These are phyloP conservation scores for Psilocybe cyanescens DNA, from an alignment of 768 basidiomycete genomes.

Conservation along the genomic window DNA sequence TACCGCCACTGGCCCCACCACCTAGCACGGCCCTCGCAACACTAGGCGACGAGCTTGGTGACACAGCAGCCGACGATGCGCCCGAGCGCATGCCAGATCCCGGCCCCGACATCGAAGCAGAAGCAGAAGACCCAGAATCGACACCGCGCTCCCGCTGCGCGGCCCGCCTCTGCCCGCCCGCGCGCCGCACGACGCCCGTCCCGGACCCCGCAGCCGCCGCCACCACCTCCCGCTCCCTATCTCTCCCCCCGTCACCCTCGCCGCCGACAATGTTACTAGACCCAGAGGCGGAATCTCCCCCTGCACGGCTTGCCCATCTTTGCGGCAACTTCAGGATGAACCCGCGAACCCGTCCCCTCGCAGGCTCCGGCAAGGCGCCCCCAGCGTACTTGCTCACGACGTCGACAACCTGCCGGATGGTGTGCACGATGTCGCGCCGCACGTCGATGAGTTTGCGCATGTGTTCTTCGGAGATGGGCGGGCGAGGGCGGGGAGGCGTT, in stretches of 20 bases:
- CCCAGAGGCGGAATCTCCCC: neutral
- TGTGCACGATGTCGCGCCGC: slow-evolving; percentile 84
- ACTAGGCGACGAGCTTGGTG: neutral
- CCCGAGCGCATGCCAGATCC: slow-evolving; percentile 2
- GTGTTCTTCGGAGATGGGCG: slow-evolving; percentile 23
- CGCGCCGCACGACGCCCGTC: slow-evolving; percentile 33
- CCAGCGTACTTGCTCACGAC: slow-evolving; percentile 88
- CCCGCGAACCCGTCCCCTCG: slow-evolving; percentile 19
- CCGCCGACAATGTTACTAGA: neutral
- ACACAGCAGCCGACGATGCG: neutral
- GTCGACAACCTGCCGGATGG: slow-evolving; percentile 87
- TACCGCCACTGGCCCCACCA: neutral
- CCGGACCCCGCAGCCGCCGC: slow-evolving; percentile 40
- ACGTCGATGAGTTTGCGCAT: slow-evolving; percentile 72
- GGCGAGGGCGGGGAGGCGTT: slow-evolving; percentile 15
- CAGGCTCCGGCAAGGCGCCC: slow-evolving; percentile 81
- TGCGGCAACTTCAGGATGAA: slow-evolving; percentile 25
- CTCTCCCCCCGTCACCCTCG: neutral
- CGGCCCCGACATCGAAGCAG: neutral
- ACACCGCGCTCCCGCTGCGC: slow-evolving; percentile 45
- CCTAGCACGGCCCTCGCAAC: neutral
- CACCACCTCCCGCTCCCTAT: slow-evolving; percentile 23
- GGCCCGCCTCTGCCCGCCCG: slow-evolving; percentile 32
- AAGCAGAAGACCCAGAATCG: slow-evolving; percentile 16
- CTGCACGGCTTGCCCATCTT: slow-evolving; percentile 20